Conservation (phyloP, 257 asterid species). For the Solanum phureja region DNA sequence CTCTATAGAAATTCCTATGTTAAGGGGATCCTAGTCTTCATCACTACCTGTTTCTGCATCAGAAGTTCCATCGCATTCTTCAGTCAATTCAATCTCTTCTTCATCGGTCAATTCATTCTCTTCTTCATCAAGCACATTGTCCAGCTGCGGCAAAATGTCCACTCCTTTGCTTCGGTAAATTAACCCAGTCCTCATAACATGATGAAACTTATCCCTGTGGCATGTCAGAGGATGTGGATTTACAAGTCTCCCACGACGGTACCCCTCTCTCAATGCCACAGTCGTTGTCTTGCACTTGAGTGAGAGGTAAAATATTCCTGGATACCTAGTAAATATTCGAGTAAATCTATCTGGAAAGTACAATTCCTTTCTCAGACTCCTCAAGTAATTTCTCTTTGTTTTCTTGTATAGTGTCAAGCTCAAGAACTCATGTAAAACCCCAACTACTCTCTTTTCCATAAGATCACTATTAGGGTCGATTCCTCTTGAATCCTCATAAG, state of each 20-base stretch:
- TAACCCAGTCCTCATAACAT: conserved; percentile 61
- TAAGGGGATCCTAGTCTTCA: conserved; percentile 23
- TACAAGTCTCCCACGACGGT: conserved; percentile 73
- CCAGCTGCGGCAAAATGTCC: conserved; percentile 43
- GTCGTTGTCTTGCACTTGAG: conserved; percentile 89
- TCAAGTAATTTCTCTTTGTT: conserved; percentile 82
- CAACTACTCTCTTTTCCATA: conserved; percentile 95
- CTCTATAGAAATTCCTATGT: background rate
- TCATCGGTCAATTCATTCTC: conserved; percentile 19
- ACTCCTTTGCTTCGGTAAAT: conserved; percentile 57
- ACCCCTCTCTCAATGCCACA: conserved; percentile 79
- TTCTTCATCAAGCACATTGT: conserved; percentile 29
- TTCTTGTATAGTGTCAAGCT: conserved; percentile 72
- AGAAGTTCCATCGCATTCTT: conserved; percentile 25
- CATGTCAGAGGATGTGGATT: conserved; percentile 59
- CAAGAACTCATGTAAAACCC: conserved; percentile 78
- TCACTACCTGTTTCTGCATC: conserved; percentile 36
- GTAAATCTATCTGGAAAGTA: conserved; percentile 88
- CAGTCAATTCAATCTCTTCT: background rate
- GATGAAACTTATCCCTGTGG: conserved; percentile 65
- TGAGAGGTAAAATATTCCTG: conserved; percentile 37
- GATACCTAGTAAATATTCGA: conserved; percentile 80
- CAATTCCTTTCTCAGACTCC: conserved; percentile 75
- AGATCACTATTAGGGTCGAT: conserved; percentile 81
- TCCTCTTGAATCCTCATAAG: conserved; percentile 72